phyloP scores from a whole-genome alignment of 1,139 yeast species.

The Zhuliangozyma parablackwelliae region DNA sequence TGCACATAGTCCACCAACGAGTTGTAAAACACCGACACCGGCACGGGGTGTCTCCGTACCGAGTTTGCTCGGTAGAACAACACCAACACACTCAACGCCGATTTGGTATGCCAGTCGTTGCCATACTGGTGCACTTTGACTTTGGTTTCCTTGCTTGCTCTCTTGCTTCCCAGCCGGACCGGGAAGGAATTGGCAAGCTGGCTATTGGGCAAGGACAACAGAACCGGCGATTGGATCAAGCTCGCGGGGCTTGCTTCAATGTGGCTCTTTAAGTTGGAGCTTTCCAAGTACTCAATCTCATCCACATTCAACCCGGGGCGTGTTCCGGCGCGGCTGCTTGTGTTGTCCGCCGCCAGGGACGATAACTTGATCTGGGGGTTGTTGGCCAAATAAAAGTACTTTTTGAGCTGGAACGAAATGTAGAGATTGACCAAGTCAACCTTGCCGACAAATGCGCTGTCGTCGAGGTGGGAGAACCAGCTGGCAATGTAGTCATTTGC shows the following conservation, averaged over 20 bases:
- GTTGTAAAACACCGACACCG: constrained; percentile 66
- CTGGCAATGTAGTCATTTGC: constrained; percentile 45
- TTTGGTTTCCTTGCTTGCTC: constrained; percentile 31
- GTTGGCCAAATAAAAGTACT: constrained; percentile 32
- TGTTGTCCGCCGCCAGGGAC: constrained; percentile 6
- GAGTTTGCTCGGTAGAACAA: constrained; percentile 53
- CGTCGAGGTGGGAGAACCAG: constrained; percentile 51
- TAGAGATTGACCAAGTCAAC: constrained; percentile 58
- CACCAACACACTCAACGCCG: constrained; percentile 59
- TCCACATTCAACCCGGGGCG: constrained; percentile 1
- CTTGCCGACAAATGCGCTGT: constrained; percentile 38
- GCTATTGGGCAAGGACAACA: constrained; percentile 7
- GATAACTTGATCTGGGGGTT: constrained; percentile 23
- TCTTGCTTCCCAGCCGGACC: constrained; percentile 10
- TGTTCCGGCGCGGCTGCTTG: background rate
- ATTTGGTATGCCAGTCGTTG: constrained; percentile 73
- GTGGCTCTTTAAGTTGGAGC: constrained; percentile 8
- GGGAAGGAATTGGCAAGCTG: constrained; percentile 6
- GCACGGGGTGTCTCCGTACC: constrained; percentile 32
- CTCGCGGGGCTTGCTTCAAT: constrained; percentile 12
- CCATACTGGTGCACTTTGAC: constrained; percentile 63
- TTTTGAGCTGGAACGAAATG: constrained; percentile 58
- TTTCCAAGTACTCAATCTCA: constrained; percentile 18
- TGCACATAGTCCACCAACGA: constrained; percentile 77
- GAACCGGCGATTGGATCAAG: constrained; percentile 2